phyloP scores from a whole-genome alignment of 2,329 filamentous ascomycete species.

The Xylaria arbuscula region DNA sequence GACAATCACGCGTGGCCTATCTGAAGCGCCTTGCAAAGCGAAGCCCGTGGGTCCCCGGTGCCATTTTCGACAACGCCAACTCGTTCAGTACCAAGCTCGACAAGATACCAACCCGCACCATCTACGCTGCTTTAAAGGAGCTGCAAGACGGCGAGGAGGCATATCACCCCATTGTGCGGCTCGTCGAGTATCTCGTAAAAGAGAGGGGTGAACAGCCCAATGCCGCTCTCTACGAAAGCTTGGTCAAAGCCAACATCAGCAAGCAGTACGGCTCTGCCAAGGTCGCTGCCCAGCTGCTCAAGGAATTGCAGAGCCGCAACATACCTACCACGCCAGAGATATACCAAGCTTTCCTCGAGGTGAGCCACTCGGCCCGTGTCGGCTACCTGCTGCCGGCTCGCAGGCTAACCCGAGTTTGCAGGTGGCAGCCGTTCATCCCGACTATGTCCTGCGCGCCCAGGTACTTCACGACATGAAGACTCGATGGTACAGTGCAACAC shows the following conservation, averaged over 20 bases:
- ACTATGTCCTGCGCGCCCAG: constrained; percentile 79
- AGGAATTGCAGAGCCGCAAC: constrained; percentile 73
- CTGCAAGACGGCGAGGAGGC: constrained; percentile 53
- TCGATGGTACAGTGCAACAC: constrained; percentile 74
- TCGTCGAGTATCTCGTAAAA: constrained; percentile 69
- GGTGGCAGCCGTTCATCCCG: constrained; percentile 83
- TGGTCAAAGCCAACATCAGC: constrained; percentile 78
- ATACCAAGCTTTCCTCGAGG: constrained; percentile 71
- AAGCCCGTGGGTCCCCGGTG: constrained; percentile 43
- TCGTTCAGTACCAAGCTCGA: constrained; percentile 41
- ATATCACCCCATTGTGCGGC: constrained; percentile 53
- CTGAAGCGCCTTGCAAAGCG: constrained; percentile 44
- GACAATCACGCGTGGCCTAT: constrained; percentile 41
- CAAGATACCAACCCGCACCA: constrained; percentile 49
- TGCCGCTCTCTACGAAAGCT: constrained; percentile 74
- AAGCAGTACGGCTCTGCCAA: constrained; percentile 71
- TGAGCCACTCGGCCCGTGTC: constrained; percentile 33
- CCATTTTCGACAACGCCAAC: constrained; percentile 41
- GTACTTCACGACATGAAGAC: constrained; percentile 79
- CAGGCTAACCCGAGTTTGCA: constrained; percentile 48
- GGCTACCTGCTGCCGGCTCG: constrained; percentile 1
- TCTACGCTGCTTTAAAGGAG: constrained; percentile 62
- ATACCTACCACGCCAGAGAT: constrained; percentile 73
- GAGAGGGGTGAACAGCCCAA: constrained; percentile 66
- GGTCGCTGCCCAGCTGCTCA: constrained; percentile 71